Percentiles rank a stretch among this genome's conserved stretches.
phyloP scores from a whole-genome alignment of 768 basidiomycete species.

The Thelephora aurantiotincta region DNA sequence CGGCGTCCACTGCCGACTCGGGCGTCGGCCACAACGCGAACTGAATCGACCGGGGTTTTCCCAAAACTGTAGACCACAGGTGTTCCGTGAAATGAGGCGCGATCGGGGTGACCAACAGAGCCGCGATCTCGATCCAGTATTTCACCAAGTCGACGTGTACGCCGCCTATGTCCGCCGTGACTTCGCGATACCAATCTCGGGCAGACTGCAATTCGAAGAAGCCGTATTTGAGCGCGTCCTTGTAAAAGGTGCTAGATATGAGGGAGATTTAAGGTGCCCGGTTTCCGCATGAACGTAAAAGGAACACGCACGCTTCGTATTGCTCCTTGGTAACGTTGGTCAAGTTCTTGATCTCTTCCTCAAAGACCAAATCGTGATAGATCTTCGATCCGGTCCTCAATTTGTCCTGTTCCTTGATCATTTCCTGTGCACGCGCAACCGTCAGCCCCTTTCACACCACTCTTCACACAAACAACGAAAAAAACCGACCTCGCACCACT shows the following conservation, averaged over 20 bases:
- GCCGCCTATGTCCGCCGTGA: constrained; percentile 62
- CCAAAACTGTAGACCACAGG: constrained; percentile 67
- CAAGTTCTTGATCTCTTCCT: constrained; percentile 79
- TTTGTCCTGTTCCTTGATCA: constrained; percentile 53
- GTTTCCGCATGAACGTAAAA: not conserved
- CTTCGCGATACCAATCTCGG: constrained; percentile 94
- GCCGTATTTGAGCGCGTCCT: constrained; percentile 88
- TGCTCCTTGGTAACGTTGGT: constrained; percentile 70
- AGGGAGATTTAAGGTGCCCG: not conserved
- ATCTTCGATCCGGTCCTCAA: constrained; percentile 62
- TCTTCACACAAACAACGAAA: not conserved
- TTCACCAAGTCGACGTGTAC: constrained; percentile 86
- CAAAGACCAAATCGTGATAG: constrained; percentile 84
- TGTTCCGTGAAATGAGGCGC: constrained; percentile 93
- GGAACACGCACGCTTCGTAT: constrained; percentile 61
- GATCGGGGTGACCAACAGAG: constrained; percentile 72
- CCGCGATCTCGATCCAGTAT: constrained; percentile 73
- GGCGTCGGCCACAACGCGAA: constrained; percentile 73
- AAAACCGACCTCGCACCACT: constrained; percentile 77
- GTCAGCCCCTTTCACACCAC: not conserved
- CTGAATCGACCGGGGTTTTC: constrained; percentile 67
- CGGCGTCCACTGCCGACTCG: constrained; percentile 39
- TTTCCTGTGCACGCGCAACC: constrained; percentile 40
- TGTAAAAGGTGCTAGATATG: constrained; percentile 72
- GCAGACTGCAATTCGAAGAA: constrained; percentile 90